Evolutionary conservation across 768 basidiomycete species (phyloP).

Genomic region (Hygrophorus russula): DNA sequence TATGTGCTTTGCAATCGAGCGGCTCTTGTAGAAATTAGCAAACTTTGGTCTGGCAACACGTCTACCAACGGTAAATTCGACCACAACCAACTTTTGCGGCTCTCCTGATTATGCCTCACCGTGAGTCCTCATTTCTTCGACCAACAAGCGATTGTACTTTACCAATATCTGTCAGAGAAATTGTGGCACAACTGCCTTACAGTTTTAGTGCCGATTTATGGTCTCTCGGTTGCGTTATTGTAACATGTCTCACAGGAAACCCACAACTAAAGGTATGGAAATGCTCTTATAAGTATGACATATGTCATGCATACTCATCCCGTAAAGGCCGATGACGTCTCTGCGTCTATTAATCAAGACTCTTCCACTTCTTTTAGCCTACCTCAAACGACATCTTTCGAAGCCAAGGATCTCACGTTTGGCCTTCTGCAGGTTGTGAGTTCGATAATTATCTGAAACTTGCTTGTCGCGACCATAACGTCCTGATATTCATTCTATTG

Average conservation of each 20-base stretch:
- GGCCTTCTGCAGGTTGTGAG: constrained; percentile 20
- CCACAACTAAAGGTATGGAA: constrained; percentile 22
- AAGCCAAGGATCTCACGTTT: constrained; percentile 15
- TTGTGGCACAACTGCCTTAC: constrained; percentile 19
- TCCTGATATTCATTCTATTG: constrained; percentile 1
- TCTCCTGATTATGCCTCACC: constrained; percentile 26
- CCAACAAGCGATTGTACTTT: background rate
- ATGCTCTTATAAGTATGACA: background rate
- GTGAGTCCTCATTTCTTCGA: constrained; percentile 16
- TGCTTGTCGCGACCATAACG: constrained; percentile 3
- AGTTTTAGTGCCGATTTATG: constrained; percentile 31
- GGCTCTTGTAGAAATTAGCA: constrained; percentile 28
- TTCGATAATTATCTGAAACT: background rate
- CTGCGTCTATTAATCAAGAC: constrained; percentile 15
- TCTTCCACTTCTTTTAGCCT: constrained; percentile 13
- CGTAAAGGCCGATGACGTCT: constrained; percentile 11
- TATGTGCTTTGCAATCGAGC: background rate
- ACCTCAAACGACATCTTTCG: constrained; percentile 15
- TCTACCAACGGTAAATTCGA: constrained; percentile 14
- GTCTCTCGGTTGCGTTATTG: constrained; percentile 33
- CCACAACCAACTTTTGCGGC: constrained; percentile 11
- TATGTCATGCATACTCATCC: background rate
- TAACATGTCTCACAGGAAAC: constrained; percentile 24
- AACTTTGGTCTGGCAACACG: constrained; percentile 27
- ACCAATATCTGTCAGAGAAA: constrained; percentile 23